These are phyloP conservation scores for Suillus subalutaceus DNA, from an alignment of 768 basidiomycete species.

Conservation along the genomic window DNA sequence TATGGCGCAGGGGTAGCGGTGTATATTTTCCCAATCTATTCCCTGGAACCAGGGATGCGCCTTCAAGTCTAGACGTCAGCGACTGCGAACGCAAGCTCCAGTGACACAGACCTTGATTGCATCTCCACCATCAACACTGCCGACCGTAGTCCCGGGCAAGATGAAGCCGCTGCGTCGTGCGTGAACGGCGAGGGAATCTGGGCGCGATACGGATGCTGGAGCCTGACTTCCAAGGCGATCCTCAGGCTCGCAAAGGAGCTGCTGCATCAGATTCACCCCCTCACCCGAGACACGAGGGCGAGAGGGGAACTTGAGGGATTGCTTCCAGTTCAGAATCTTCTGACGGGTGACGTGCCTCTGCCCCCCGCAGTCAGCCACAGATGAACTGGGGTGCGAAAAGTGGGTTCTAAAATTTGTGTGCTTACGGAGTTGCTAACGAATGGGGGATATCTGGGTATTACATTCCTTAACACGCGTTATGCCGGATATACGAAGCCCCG, in stretches of 20 bases:
- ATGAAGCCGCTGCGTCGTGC: conserved; percentile 74
- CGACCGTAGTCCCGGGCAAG: conserved; percentile 48
- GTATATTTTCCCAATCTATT: conserved; percentile 89
- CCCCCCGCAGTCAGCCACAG: conserved; percentile 8
- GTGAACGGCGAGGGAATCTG: conserved; percentile 76
- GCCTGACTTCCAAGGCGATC: conserved; percentile 86
- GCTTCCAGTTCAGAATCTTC: conserved; percentile 97
- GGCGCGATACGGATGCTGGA: conserved; percentile 66
- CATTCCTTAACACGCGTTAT: conserved; percentile 20
- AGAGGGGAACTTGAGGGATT: conserved; percentile 83
- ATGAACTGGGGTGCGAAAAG: conserved; percentile 12
- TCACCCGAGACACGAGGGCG: conserved; percentile 85
- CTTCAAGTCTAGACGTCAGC: conserved; percentile 42
- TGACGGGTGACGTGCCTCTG: conserved; percentile 93
- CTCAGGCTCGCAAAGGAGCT: conserved; percentile 92
- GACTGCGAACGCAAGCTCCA: conserved; percentile 16
- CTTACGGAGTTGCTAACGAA: conserved; percentile 93
- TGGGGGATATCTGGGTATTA: conserved; percentile 74
- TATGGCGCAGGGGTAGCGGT: conserved; percentile 85
- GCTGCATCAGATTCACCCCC: conserved; percentile 85
- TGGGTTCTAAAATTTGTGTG: conserved; percentile 31
- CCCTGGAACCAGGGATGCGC: conserved; percentile 89
- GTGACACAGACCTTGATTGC: conserved; percentile 72
- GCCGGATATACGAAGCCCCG: conserved; percentile 29
- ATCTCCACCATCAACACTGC: conserved; percentile 81